Evolutionary conservation across 2,329 filamentous ascomycete genomes (phyloP), one percentile per base, ranked within the genome.

Genomic region (Fusarium pilosicola): DNA sequence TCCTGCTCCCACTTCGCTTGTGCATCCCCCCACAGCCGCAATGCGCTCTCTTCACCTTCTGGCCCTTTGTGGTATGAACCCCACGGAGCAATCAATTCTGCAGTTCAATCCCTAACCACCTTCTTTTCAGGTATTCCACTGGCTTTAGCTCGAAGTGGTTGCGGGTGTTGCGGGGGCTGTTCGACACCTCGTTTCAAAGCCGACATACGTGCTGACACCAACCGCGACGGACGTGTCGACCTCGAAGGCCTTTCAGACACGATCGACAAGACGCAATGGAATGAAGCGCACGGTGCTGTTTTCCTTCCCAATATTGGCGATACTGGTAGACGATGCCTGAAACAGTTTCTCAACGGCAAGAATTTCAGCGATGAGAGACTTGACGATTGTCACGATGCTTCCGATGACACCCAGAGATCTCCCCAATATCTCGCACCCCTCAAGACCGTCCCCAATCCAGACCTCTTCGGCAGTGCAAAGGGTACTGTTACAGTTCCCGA

Each of bases 271-370:
- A 48, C 52, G 1, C 49, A 24, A 9, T 80, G 78, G 78, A 77
- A 76, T 4, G 41, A 64, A 4, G 24, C 36, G 0, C 46, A 48
- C 3, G 81, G 82, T 9, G 81, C 81, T 14, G 74, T 83, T 15
- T 81, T 83, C 51, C 76, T 83, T 1, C 74, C 81, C 15, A 82
- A 81, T 41, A 79, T 83, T 14, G 81, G 79, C 14, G 81, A 83
- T 60, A 78, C 74, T 2, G 39, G 75, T 38, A 57, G 45, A 13
- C 77, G 81, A 15, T 83, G 81, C 24, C n/a, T n/a, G n/a, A n/a
- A n/a, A n/a, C n/a, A n/a, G n/a, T n/a, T n/a, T n/a, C n/a, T n/a
- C n/a, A n/a, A n/a, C n/a, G n/a, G n/a, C n/a, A n/a, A n/a, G n/a
- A n/a, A n/a, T n/a, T 24, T 48, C 4, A 55, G 36, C 48, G 44